Percentiles rank a stretch among this genome's conserved stretches.
Conservation (phyloP, 2,329 filamentous ascomycete genomes). For the Clarireedia hainanense region DNA sequence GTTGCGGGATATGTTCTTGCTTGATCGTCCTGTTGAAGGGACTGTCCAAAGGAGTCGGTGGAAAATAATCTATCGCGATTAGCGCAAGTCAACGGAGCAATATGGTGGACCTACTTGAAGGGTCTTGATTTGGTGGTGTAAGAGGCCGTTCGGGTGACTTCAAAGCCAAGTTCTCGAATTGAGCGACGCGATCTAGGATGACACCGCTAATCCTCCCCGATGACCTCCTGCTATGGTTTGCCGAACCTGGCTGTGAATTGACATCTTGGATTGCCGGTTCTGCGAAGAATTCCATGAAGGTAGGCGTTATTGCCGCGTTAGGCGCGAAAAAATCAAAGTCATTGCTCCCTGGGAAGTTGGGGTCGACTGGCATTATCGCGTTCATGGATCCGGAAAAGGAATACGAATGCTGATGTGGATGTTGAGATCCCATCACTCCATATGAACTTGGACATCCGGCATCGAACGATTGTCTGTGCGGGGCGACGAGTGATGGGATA, state of each 20-base stretch:
- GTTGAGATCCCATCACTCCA: slow-evolving; percentile 18
- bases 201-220: slow-evolving; percentile 49
- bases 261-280: slow-evolving; percentile 18
- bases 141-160: slow-evolving; percentile 42
- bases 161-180: slow-evolving; percentile 47
- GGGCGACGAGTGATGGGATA: slow-evolving; percentile 48
- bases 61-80: slow-evolving; percentile 47
- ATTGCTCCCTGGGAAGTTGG: slow-evolving; percentile 23
- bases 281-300: slow-evolving; percentile 27
- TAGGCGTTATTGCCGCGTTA: slow-evolving; percentile 23
- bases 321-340: slow-evolving; percentile 26
- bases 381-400: slow-evolving; percentile 38
- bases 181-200: slow-evolving; percentile 51
- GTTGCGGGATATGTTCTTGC: slow-evolving; percentile 30
- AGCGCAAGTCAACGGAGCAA: slow-evolving; percentile 7
- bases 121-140: slow-evolving; percentile 55
- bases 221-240: slow-evolving; percentile 23
- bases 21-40: slow-evolving; percentile 40
- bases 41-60: slow-evolving; percentile 60
- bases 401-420: slow-evolving; percentile 18
- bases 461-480: slow-evolving; percentile 46
- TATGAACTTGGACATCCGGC: slow-evolving; percentile 33
- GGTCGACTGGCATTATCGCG: slow-evolving; percentile 31
- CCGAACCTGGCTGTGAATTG: slow-evolving; percentile 17
- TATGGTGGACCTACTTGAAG: slow-evolving; percentile 41